Evolutionary conservation across 2,329 filamentous ascomycete genomes (phyloP).

Genomic region (Paecilomyces niveus): DNA sequence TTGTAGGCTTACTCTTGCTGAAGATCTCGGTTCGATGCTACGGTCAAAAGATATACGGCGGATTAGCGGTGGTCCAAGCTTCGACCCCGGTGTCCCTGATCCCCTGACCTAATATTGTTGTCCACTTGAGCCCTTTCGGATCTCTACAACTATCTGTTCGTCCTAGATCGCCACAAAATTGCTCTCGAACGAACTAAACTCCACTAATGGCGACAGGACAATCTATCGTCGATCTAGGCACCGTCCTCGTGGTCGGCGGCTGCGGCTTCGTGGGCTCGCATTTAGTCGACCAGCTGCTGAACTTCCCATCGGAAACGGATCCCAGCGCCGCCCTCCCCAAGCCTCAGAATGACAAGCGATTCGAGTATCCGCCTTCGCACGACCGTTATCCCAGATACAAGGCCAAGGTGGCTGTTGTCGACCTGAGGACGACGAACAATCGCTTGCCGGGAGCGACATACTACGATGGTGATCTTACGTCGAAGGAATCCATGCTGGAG

Average conservation of each 20-base stretch:
- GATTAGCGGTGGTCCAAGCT: neutral
- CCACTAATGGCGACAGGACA: conserved; percentile 21
- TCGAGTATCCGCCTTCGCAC: conserved; percentile 28
- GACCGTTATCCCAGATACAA: conserved; percentile 36
- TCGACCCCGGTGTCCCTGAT: neutral
- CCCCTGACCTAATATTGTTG: neutral
- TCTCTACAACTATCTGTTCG: neutral
- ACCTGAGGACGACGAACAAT: conserved; percentile 65
- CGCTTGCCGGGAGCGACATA: conserved; percentile 58
- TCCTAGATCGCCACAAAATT: neutral
- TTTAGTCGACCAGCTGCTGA: conserved; percentile 66
- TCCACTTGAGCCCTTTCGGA: neutral
- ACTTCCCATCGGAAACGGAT: conserved; percentile 46
- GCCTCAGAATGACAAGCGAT: conserved; percentile 26
- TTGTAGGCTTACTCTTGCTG: no score
- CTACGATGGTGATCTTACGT: conserved; percentile 72
- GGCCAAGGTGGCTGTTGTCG: conserved; percentile 60
- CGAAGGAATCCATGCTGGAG: conserved; percentile 51
- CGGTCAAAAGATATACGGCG: neutral
- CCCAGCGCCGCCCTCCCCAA: conserved; percentile 30
- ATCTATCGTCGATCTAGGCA: conserved; percentile 49
- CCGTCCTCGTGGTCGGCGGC: conserved; percentile 71
- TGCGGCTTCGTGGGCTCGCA: conserved; percentile 81
- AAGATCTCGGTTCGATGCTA: neutral
- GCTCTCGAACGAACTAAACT: neutral